These are phyloP conservation scores for Calycina herbarum DNA, from an alignment of 2,329 filamentous ascomycete genomes.

Conservation along the genomic window DNA sequence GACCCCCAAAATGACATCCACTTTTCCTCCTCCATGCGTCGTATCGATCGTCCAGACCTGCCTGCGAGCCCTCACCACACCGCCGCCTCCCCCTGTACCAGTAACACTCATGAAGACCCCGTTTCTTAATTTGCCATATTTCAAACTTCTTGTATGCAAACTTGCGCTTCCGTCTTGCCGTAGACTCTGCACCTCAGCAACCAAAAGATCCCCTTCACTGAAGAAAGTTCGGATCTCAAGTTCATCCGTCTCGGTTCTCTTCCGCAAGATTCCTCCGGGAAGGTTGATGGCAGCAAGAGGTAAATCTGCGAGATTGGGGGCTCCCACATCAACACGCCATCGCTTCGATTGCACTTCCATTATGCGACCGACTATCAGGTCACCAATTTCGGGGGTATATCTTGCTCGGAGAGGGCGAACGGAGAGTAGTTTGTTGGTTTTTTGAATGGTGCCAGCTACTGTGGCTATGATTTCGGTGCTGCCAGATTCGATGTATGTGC, in stretches of 20 bases:
- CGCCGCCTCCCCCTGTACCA: constrained; percentile 75
- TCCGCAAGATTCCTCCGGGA: constrained; percentile 86
- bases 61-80: constrained; percentile 78
- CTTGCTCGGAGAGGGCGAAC: constrained; percentile 87
- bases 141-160: constrained; percentile 84
- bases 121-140: constrained; percentile 94
- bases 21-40: constrained; percentile 56
- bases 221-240: constrained; percentile 98
- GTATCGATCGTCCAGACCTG: constrained; percentile 84
- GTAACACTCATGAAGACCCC: constrained; percentile 83
- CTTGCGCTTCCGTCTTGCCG: constrained; percentile 83
- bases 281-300: constrained; percentile 91
- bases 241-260: constrained; percentile 93
- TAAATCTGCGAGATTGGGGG: constrained; percentile 79
- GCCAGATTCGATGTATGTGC: constrained; percentile 71
- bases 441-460: constrained; percentile 84
- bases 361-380: constrained; percentile 91
- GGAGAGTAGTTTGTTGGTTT: constrained; percentile 95
- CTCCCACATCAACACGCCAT: constrained; percentile 94
- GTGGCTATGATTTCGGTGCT: constrained; percentile 78
- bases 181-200: constrained; percentile 91
- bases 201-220: constrained; percentile 87
- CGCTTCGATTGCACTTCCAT: constrained; percentile 90
- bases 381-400: constrained; percentile 94
- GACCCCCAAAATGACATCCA: constrained; percentile 88